Conservation (phyloP, 139 green algal species). For the Marvania coccoides region DNA sequence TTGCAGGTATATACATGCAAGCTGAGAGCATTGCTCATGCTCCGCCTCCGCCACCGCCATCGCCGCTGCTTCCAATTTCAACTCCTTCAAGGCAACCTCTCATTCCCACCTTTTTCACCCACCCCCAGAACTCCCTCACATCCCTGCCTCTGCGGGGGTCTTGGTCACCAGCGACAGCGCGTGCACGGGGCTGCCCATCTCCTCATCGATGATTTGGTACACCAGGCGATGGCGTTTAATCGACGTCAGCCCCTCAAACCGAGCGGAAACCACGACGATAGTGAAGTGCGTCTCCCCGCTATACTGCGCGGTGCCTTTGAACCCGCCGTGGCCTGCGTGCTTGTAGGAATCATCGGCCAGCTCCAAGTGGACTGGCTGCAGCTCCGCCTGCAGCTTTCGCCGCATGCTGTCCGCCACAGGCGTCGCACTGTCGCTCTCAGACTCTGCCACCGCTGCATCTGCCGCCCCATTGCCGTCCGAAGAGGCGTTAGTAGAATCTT, state of each 20-base stretch:
- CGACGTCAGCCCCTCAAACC: conserved; percentile 50
- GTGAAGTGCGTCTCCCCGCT: conserved; percentile 53
- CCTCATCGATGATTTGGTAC: conserved; percentile 46
- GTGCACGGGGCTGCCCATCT: conserved; percentile 47
- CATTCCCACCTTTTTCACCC: no score
- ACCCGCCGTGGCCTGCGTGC: conserved; percentile 45
- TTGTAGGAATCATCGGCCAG: conserved; percentile 48
- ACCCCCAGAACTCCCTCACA: no score
- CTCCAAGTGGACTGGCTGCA: conserved; percentile 27
- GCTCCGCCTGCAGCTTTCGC: conserved; percentile 24
- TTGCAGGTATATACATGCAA: no score
- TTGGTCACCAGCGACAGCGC: conserved; percentile 52
- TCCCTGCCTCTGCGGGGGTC: conserved; percentile 37
- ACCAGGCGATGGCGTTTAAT: conserved; percentile 55
- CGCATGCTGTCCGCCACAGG: conserved; percentile 37
- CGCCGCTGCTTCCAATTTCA: no score
- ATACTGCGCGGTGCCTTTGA: neutral
- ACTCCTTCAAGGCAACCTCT: no score
- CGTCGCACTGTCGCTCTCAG: neutral
- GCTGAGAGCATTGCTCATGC: no score
- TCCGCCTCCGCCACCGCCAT: no score
- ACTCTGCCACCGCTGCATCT: neutral
- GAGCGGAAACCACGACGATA: conserved; percentile 39
- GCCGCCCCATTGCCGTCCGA: neutral
- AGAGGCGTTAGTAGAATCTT: neutral